These are phyloP conservation scores for Escovopsis sp. DNA, from an alignment of 2,329 filamentous ascomycete genomes.

Conservation along the genomic window DNA sequence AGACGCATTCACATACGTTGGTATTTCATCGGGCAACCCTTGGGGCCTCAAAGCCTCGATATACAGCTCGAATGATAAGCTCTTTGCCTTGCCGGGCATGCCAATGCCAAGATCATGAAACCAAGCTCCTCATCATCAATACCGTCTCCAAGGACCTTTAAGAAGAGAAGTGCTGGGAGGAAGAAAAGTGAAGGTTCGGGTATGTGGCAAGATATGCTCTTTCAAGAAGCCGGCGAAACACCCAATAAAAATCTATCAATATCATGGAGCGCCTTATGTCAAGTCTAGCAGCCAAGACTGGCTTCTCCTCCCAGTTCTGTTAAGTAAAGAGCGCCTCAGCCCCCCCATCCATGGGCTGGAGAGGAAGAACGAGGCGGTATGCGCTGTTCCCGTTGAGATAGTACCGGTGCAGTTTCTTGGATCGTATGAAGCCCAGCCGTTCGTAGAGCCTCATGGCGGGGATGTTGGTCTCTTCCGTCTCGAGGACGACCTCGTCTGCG, in stretches of 20 bases:
- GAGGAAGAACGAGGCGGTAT: conserved; percentile 70
- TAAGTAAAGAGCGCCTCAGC: no score
- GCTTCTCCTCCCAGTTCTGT: no score
- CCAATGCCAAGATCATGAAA: no score
- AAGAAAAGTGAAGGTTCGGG: no score
- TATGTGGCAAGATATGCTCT: no score
- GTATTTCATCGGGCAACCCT: conserved; percentile 43
- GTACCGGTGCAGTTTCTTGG: conserved; percentile 86
- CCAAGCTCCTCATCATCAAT: no score
- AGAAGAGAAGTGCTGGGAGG: no score
- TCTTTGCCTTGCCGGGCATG: no score
- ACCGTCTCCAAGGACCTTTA: no score
- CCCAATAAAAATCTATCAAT: no score
- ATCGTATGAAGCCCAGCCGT: conserved; percentile 76
- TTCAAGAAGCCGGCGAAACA: conserved; percentile 9
- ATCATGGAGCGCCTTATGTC: no score
- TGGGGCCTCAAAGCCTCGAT: conserved; percentile 48
- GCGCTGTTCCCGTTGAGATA: conserved; percentile 95
- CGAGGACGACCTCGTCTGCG: conserved; percentile 88
- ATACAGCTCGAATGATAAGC: conserved; percentile 31
- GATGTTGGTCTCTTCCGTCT: conserved; percentile 87
- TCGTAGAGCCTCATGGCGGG: conserved; percentile 90
- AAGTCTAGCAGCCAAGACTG: no score
- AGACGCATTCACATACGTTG: conserved; percentile 57
- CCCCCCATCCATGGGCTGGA: conserved; percentile 38